Percentiles rank a stretch among this genome's conserved stretches.
Evolutionary conservation across 495 filamentous ascomycete species (phyloP).

Genomic region (Achaetomiella virescens): DNA sequence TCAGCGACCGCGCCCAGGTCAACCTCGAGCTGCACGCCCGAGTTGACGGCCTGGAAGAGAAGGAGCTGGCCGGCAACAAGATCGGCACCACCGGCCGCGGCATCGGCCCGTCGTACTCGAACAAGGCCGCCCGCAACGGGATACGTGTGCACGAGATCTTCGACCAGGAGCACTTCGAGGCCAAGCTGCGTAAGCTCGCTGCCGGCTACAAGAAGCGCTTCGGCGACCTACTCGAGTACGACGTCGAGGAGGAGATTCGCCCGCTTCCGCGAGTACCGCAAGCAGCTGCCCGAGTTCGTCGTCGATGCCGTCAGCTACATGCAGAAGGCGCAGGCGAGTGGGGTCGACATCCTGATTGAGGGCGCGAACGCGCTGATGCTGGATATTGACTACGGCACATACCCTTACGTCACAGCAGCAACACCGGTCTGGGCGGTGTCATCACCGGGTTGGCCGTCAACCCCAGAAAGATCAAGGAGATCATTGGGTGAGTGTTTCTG

Average conservation of each 20-base stretch:
- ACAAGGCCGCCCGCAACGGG: slow-evolving; percentile 70
- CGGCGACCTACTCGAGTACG: slow-evolving; percentile 67
- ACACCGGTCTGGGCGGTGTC: slow-evolving; percentile 68
- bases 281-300: slow-evolving; percentile 58
- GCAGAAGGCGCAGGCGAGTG: slow-evolving; percentile 48
- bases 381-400: slow-evolving; percentile 54
- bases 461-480: slow-evolving; percentile 44
- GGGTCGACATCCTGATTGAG: slow-evolving; percentile 69
- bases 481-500: slow-evolving; percentile 25
- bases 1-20: slow-evolving; percentile 77
- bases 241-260: slow-evolving; percentile 75
- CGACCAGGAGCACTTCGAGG: slow-evolving; percentile 61
- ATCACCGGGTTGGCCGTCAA: slow-evolving; percentile 63
- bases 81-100: slow-evolving; percentile 57
- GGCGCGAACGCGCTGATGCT: slow-evolving; percentile 76
- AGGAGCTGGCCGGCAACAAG: slow-evolving; percentile 53
- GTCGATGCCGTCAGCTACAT: slow-evolving; percentile 63
- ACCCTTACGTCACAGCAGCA: slow-evolving; percentile 83
- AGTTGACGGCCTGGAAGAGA: slow-evolving; percentile 78
- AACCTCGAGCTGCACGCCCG: slow-evolving; percentile 77
- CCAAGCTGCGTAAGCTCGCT: slow-evolving; percentile 61
- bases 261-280: slow-evolving; percentile 57
- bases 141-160: slow-evolving; percentile 72
- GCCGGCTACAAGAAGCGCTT: slow-evolving; percentile 64
- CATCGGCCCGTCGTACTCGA: slow-evolving; percentile 77